Evolutionary conservation across 768 basidiomycete species (phyloP).

Genomic region (Tricholoma terreum): DNA sequence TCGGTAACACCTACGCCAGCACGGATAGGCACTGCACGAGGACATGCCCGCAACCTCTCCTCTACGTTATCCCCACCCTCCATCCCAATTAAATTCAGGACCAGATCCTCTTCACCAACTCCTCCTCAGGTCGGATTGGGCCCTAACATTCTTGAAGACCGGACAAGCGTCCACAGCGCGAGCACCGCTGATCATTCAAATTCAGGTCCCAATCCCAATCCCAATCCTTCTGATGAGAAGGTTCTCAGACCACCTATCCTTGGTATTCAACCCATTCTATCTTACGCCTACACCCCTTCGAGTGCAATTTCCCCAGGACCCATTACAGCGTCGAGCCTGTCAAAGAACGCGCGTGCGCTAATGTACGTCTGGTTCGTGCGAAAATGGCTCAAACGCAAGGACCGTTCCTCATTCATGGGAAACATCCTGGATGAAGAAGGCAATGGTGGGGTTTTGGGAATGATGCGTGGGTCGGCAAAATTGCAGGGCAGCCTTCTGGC

Average conservation of each 20-base stretch:
- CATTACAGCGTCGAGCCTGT: slow-evolving; percentile 1
- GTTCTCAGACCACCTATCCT: slow-evolving; percentile 43
- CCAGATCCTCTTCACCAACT: slow-evolving; percentile 19
- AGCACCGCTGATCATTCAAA: background rate
- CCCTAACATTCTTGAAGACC: slow-evolving; percentile 12
- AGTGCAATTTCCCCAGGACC: slow-evolving; percentile 19
- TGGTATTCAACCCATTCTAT: slow-evolving; percentile 66
- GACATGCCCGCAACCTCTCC: slow-evolving; percentile 15
- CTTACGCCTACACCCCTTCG: slow-evolving; percentile 35
- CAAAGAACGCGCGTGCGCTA: slow-evolving; percentile 19
- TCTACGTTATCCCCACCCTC: slow-evolving; percentile 6
- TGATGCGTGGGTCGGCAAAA: slow-evolving; percentile 11
- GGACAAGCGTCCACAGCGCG: slow-evolving; percentile 1
- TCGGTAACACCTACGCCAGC: slow-evolving; percentile 9
- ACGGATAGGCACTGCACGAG: slow-evolving; percentile 3
- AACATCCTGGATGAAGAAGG: slow-evolving; percentile 26
- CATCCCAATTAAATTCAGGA: slow-evolving; percentile 9
- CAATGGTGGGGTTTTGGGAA: slow-evolving; percentile 41
- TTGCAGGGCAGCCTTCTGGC: slow-evolving; percentile 1
- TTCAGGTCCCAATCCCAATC: background rate
- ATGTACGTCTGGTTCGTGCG: slow-evolving; percentile 78
- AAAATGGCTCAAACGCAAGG: slow-evolving; percentile 65
- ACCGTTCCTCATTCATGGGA: slow-evolving; percentile 1
- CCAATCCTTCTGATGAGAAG: slow-evolving; percentile 8
- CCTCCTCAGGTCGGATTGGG: slow-evolving; percentile 11